Evolutionary conservation across 805 yeast species (phyloP).

Genomic region (Wickerhamomyces bovis): DNA sequence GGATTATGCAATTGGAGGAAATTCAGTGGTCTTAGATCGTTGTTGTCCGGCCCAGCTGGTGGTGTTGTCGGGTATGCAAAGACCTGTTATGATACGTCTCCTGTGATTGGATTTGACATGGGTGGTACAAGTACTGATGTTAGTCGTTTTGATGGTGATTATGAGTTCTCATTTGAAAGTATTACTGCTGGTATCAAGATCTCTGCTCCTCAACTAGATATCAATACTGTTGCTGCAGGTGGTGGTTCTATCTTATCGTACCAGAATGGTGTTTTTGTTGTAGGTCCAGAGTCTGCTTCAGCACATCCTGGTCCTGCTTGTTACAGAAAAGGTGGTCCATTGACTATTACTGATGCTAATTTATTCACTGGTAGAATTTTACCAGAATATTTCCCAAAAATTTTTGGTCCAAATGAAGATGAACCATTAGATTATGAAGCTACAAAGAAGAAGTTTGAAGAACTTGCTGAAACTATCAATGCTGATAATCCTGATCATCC

Average conservation of each 20-base stretch:
- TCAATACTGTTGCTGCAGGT: constrained; percentile 34
- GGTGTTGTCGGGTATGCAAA: constrained; percentile 54
- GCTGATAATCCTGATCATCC: constrained; percentile 24
- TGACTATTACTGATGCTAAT: constrained; percentile 43
- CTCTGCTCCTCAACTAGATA: constrained; percentile 35
- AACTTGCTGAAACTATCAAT: constrained; percentile 33
- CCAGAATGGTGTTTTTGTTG: constrained; percentile 33
- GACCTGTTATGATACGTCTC: constrained; percentile 40
- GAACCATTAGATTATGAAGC: constrained; percentile 31
- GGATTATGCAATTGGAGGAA: constrained; percentile 48
- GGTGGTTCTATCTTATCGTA: constrained; percentile 31
- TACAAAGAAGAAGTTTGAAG: constrained; percentile 30
- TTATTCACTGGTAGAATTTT: constrained; percentile 36
- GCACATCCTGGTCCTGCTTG: constrained; percentile 46
- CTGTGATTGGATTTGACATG: constrained; percentile 37
- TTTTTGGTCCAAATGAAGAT: constrained; percentile 40
- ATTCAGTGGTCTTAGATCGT: constrained; percentile 47
- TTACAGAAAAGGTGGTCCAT: constrained; percentile 42
- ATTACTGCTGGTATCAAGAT: constrained; percentile 34
- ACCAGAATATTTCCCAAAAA: constrained; percentile 38
- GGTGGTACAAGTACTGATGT: constrained; percentile 39
- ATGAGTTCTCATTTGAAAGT: constrained; percentile 27
- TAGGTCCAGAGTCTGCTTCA: constrained; percentile 43
- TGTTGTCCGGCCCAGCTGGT: constrained; percentile 57
- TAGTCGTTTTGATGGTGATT: constrained; percentile 27